Conservation (phyloP, 495 filamentous ascomycete species). For the Astrocystis sublimbata region DNA sequence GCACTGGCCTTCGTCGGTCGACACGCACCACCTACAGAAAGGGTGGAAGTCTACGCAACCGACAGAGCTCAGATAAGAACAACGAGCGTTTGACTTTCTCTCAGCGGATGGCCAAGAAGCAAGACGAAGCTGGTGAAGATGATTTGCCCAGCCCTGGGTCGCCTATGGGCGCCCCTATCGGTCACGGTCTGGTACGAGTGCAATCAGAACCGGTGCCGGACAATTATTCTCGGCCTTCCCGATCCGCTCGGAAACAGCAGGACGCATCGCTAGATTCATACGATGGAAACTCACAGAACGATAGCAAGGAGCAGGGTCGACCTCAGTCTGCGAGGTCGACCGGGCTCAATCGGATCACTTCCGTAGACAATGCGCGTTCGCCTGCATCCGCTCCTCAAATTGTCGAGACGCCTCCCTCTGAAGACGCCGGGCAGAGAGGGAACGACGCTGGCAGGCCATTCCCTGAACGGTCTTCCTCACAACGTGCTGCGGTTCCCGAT, state of each 20-base stretch:
- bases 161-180: slow-evolving; percentile 50
- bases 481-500: slow-evolving; percentile 31
- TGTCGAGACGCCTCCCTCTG: slow-evolving; percentile 63
- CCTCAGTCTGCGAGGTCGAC: slow-evolving; percentile 18
- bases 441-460: slow-evolving; percentile 35
- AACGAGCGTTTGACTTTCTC: slow-evolving; percentile 61
- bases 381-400: slow-evolving; percentile 61
- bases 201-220: slow-evolving; percentile 75
- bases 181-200: slow-evolving; percentile 62
- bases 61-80: slow-evolving; percentile 59
- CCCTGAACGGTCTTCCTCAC: slow-evolving; percentile 59
- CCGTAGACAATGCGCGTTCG: slow-evolving; percentile 26
- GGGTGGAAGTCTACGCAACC: slow-evolving; percentile 78
- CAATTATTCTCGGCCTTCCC: slow-evolving; percentile 55
- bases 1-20: slow-evolving; percentile 79
- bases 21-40: slow-evolving; percentile 89
- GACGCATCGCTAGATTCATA: slow-evolving; percentile 22
- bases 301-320: slow-evolving; percentile 21
- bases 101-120: slow-evolving; percentile 62
- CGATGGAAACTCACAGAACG: slow-evolving; percentile 18
- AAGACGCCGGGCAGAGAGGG: slow-evolving; percentile 32
- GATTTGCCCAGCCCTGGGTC: slow-evolving; percentile 55
- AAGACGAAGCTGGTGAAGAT: slow-evolving; percentile 57
- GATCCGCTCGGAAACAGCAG: slow-evolving; percentile 46
- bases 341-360: slow-evolving; percentile 22